Evolutionary conservation across 345 rosid species (phyloP).

Genomic region (Populus simonii): DNA sequence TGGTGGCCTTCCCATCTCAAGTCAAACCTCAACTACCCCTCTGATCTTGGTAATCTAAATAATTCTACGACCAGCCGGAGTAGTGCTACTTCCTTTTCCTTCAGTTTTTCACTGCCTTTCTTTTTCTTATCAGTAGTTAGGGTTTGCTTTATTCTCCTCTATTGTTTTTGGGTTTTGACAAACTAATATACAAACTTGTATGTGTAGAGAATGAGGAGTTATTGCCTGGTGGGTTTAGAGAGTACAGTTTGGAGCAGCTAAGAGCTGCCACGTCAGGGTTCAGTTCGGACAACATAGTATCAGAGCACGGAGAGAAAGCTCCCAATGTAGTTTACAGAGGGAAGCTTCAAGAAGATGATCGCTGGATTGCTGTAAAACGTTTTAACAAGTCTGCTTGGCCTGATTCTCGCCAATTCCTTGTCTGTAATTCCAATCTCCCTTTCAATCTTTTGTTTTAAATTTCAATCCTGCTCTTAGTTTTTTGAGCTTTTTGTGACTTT

Average conservation of each 20-base stretch:
- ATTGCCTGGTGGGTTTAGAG: conserved; percentile 66
- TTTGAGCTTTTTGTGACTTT: conserved; percentile 14
- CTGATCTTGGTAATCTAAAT: conserved; percentile 63
- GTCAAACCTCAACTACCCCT: conserved; percentile 55
- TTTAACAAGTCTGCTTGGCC: conserved; percentile 93
- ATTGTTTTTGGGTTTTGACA: conserved; percentile 2
- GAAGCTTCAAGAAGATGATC: conserved; percentile 60
- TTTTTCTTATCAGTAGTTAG: not conserved
- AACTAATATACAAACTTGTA: not conserved
- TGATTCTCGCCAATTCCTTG: conserved; percentile 91
- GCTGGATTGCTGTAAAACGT: conserved; percentile 80
- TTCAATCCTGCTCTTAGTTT: not conserved
- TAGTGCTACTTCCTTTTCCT: conserved; percentile 7
- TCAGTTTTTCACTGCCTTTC: conserved; percentile 17
- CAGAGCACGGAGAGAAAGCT: conserved; percentile 97
- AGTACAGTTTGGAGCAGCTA: conserved; percentile 72
- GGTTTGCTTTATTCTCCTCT: not conserved
- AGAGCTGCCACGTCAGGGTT: conserved; percentile 75
- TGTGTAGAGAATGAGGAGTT: conserved; percentile 58
- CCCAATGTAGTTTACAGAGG: conserved; percentile 90
- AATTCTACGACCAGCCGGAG: not conserved
- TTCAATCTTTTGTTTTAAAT: not conserved
- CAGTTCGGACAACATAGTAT: conserved; percentile 76
- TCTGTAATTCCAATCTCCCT: not conserved
- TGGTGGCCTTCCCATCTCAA: conserved; percentile 78